Base-by-base conservation (phyloP, 2,329 filamentous ascomycete genomes). In the Orbilia quercus region DNA sequence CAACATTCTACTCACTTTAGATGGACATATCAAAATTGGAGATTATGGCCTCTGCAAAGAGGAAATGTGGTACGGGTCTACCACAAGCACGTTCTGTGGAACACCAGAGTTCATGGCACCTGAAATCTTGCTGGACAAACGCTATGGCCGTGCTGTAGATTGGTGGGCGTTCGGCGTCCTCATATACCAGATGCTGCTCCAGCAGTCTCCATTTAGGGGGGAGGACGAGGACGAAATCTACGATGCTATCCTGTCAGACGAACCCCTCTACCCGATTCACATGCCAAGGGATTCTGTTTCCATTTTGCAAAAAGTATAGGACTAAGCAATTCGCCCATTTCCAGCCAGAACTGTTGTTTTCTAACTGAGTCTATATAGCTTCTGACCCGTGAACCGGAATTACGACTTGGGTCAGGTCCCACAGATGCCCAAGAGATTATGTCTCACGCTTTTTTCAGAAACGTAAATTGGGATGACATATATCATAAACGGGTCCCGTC, bases 41-140 rank as follows among this genome's bases (percentile, higher is more conserved):
- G 95, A 99, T 85, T 99, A 96, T 80, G 95, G 95, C 87, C 87
- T 99, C 53, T 99, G 96, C 84, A 99, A 99, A 82, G 95, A 99
- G 80, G 93, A 99, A 78, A 99, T 99, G 95, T 99, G 94, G 93
- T 99, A 96, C 80, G 92, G 92, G 45, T 94, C 91, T 64, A 97
- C 91, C 1, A 99, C 95, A 0, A 94, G 93, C 82, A 99, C 95
- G 6, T 99, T 99, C 84, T 99, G 95, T 80, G 95, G 95, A 81
- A 99, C 95, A n/a, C 95, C 95, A 14, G 95, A 99, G 80, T 99
- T 99, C 77, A 99, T 99, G 95, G 95, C 95, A 7, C 95, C 95
- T 7, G 95, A 99, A 85, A 92, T 96, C 36, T 34, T 59, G 2
- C 42, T 74, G 40, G 95, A 99, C 81, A 99, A 99, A 85, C 98